phyloP scores from a whole-genome alignment of 352 stramenopile species.

The Peronospora belbahrii region DNA sequence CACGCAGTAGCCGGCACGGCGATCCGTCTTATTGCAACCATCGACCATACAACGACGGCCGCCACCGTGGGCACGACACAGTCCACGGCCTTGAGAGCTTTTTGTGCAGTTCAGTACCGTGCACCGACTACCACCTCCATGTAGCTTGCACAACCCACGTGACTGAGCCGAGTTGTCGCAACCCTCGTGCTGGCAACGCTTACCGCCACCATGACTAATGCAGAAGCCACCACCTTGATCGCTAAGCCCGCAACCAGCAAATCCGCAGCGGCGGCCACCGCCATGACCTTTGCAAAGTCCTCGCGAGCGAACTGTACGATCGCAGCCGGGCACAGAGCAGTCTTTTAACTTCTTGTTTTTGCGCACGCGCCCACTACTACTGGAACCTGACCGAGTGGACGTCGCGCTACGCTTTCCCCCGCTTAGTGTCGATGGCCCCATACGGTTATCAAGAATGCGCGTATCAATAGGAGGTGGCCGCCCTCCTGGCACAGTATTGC shows the following conservation, averaged over 20 bases:
- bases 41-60: conserved; percentile 76
- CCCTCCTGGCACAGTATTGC: conserved; percentile 6
- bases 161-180: conserved; percentile 82
- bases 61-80: conserved; percentile 78
- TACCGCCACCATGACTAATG: conserved; percentile 76
- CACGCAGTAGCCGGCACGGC: conserved; percentile 67
- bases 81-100: conserved; percentile 75
- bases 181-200: conserved; percentile 63
- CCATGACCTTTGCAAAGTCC: conserved; percentile 78
- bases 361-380: conserved; percentile 31
- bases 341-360: conserved; percentile 84
- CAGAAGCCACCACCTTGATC: conserved; percentile 76
- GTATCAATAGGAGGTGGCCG: conserved; percentile 53
- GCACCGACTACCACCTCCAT: conserved; percentile 71
- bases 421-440: conserved; percentile 21
- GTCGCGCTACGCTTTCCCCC: conserved; percentile 27
- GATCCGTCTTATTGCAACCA: conserved; percentile 81
- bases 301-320: conserved; percentile 66
- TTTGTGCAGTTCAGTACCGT: conserved; percentile 78
- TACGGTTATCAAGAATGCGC: conserved; percentile 16
- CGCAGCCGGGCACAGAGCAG: conserved; percentile 67
- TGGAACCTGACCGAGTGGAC: conserved; percentile 37
- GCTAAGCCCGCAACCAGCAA: conserved; percentile 58
- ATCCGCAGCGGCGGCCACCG: conserved; percentile 62
- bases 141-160: conserved; percentile 72